Base-by-base conservation (phyloP, 2,329 filamentous ascomycete species). In the Chaetomium strumarium region DNA sequence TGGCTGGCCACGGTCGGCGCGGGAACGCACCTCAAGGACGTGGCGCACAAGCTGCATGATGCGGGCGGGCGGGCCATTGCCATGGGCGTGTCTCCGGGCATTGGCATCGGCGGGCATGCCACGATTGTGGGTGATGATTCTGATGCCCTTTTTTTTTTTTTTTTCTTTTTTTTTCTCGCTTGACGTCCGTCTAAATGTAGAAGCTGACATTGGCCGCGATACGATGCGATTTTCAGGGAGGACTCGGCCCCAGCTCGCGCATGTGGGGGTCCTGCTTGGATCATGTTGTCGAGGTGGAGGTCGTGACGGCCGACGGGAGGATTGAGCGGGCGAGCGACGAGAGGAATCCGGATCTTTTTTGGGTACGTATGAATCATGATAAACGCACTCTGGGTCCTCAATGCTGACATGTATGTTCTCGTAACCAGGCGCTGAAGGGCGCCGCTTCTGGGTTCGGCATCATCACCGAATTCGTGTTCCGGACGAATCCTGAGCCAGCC, bases 251-350 rank as follows among this genome's bases (percentile, higher is more conserved):
- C 14, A 73, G 74, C 57, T 82, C 78, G 3, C 71, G 80, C 20
- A 79, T 80, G 74, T 83, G 79, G 78, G 80, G 80, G 42, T 70
- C 72, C 2, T 70, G 72, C 10, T 68, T 83, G 2, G 80, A 83
- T 60, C 77, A 81, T 33, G 68, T 83, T 19, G 53, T 79, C 41
- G 75, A 75, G 58, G 73, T 77, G n/a, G 73, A 80, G 62, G 77
- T 81, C 4, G 79, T 82, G 3, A 79, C 77, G 5, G 75, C 78
- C 2, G 71, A 80, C 53, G 80, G 80, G n/a, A 67, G 65, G 11
- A 71, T 82, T 34, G 62, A 71, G 37, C 71, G 68, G 3, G 77
- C 75, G 4, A 80, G 67, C 58, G 67, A 74, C 34, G 65, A 65
- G 0, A 57, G 74, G 45, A 78, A 82, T 56, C 53, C 67, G 0